Base-by-base conservation (phyloP, 805 yeast species). In the Saccharomycopsis synnaedendra region DNA sequence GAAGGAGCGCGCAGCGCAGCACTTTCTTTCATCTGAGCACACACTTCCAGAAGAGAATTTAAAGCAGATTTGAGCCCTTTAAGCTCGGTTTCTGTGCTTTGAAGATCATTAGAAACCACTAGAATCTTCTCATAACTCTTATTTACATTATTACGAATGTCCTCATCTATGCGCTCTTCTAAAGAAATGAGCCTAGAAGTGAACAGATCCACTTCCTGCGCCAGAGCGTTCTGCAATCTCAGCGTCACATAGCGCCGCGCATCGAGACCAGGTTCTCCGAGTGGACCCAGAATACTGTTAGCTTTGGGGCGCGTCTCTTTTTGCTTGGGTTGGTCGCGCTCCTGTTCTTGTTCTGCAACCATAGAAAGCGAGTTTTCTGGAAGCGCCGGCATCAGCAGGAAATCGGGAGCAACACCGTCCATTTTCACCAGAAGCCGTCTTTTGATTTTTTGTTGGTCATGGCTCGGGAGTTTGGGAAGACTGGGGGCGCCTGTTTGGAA, bases 181-280 rank as follows among this genome's bases (percentile, higher is more conserved):
- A 82, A 69, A 39, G 68, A 65, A 1, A 63, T 57, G 53, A 85
- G 64, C 45, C 71, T 72, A 19, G 75, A 71, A 50, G 80, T 77
- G 61, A 82, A 83, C 47, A 75, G 77, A 56, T 84, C 88, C 34
- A 85, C 82, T 51, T 80, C 84, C 1, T 76, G 63, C 2, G 89
- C 90, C 5, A 82, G 75, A 1, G 87, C 85, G 52, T 77, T 74
- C 7, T 77, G 66, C 51, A 85, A 60, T 47, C 76, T 74, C 9
- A 65, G 58, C 8, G 69, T 68, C 3, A 78, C 72, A 56, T 70
- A 78, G 2, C 56, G 48, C 29, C 67, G 68, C 1, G 82, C 77
- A 53, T 75, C 68, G 53, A 74, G 76, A 3, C 61, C 52, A 3
- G 68, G 65, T 35, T 64, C 66, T 3, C 71, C 60, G 11, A 75